Evolutionary conservation across 192 early-diverging fungal species (phyloP), one percentile per base, ranked within the genome.

Genomic region (Chytriomyces sp.): DNA sequence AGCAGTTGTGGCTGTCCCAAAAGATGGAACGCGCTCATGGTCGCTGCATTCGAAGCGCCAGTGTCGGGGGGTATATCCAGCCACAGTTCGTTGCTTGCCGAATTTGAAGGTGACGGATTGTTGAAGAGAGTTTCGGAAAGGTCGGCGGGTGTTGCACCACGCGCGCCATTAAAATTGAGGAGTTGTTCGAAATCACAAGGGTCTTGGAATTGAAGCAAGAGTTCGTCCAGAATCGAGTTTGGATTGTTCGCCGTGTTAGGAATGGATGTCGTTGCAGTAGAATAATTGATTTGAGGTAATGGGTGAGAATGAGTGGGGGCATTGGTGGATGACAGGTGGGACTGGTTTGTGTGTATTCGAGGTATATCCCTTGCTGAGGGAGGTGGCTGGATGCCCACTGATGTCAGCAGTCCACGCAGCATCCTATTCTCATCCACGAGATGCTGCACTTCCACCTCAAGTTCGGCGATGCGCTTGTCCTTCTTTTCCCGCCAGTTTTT

Each of bases 1-100:
- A 73, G 61, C 5, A 73, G 24, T 28, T 73, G 72, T 18, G 72
- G 72, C 23, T 35, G 57, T 9, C 61, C 72, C 24, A 73, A 24
- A 3, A 23, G 69, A 20, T 71, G 49, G 50, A 50, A 7, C n/a
- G 69, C 69, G 53, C 53, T 57, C 20, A 57, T n/a, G 3, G 3
- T 57, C 20, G 53, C 13, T 20, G 20, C 16, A 35, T 35, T 35
- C 35, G 35, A 35, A 35, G 35, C 35, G 35, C 35, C 35, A 35
- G 35, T 35, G 35, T 35, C 35, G 4, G 35, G 0, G 35, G 35
- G 35, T 35, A 35, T 35, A 57, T 57, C 53, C 16, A 57, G 53
- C 53, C 53, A 57, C 13, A n/a, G 16, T 57, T 13, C 13, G 13
- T 13, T n/a, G 53, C 53, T 57, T 20, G 53, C 20, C 20, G 53